Evolutionary conservation across 2,329 filamentous ascomycete genomes (phyloP), one percentile per base, ranked within the genome.

Genomic region (Fusarium sp.): DNA sequence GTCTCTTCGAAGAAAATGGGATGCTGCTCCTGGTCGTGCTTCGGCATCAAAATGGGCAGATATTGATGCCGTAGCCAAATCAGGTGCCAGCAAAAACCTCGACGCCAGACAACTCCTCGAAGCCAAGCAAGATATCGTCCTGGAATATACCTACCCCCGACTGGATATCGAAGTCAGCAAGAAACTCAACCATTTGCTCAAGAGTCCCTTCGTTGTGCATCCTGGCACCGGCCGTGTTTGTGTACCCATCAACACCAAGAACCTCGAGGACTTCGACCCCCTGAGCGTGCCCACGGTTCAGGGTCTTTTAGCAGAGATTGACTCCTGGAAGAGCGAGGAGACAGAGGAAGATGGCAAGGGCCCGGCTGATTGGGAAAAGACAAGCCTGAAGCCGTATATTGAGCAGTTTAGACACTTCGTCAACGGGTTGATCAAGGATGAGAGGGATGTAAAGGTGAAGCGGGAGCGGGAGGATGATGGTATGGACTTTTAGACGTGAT

Each of bases 101-200:
- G 91, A 96, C 71, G 80, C 89, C 1, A 89, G 87, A 67, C 89
- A 91, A 4, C 86, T 99, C 14, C 87, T 92, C 10, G 93, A 98
- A 75, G 94, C 94, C 22, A 98, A 98, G 81, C 94, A 98, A 79
- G 96, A 98, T 77, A 92, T 99, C 65, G 91, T 98, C 5, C 88
- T 99, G 31, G 96, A 99, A 81, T 98, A 99, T 82, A 98, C 96
- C 8, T 99, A 99, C 80, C 96, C 96, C 5, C 91, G 96, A 39
- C 92, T 99, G 56, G 96, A 99, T 84, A 94, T 96, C 65, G 94
- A 97, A 80, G 96, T 99, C 77, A 96, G 92, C 77, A 98, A 98
- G 85, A 97, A 98, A 79, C 89, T 97, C 59, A 98, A 98, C 83
- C 96, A 99, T 86, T 89, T 99, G 86, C 90, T 99, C 73, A 99